These are phyloP conservation scores for Dendrobium huoshanense DNA, from an alignment of 106 monocot genomes.

Conservation along the genomic window DNA sequence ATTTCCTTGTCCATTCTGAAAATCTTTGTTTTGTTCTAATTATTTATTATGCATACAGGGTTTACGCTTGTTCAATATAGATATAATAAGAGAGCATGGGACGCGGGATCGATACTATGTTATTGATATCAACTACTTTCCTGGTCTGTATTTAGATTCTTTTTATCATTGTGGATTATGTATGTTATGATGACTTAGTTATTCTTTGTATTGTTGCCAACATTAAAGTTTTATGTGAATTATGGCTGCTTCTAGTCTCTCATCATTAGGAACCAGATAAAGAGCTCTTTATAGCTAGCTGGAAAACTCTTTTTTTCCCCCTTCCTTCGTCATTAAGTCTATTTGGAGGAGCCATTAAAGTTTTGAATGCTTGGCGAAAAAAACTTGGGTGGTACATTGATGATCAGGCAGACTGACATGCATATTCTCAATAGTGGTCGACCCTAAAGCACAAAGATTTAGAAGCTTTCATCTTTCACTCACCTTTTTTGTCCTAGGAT, in stretches of 20 bases:
- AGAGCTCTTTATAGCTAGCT: not conserved
- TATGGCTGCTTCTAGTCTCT: not conserved
- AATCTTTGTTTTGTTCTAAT: not conserved
- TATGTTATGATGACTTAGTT: not conserved
- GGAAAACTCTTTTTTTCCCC: not conserved
- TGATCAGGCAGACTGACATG: not conserved
- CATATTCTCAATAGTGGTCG: not conserved
- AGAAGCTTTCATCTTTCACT: not conserved
- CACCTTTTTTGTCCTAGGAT: not conserved
- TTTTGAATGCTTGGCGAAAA: not conserved
- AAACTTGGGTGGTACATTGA: not conserved
- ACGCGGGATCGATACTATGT: constrained; percentile 72
- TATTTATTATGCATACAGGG: constrained; percentile 35
- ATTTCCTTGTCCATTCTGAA: not conserved
- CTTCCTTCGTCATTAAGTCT: too few relatives aligned
- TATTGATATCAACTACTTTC: constrained; percentile 96
- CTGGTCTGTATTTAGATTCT: constrained; percentile 30
- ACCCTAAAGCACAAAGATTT: not conserved
- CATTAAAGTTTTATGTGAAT: not conserved
- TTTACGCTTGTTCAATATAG: constrained; percentile 81
- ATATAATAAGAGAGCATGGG: constrained; percentile 86
- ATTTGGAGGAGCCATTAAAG: too few relatives aligned
- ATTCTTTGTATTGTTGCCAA: not conserved
- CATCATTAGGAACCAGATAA: not conserved
- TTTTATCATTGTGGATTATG: not conserved